Evolutionary conservation across 1,139 yeast genomes (phyloP).

Genomic region (Sugiyamaella japonica): DNA sequence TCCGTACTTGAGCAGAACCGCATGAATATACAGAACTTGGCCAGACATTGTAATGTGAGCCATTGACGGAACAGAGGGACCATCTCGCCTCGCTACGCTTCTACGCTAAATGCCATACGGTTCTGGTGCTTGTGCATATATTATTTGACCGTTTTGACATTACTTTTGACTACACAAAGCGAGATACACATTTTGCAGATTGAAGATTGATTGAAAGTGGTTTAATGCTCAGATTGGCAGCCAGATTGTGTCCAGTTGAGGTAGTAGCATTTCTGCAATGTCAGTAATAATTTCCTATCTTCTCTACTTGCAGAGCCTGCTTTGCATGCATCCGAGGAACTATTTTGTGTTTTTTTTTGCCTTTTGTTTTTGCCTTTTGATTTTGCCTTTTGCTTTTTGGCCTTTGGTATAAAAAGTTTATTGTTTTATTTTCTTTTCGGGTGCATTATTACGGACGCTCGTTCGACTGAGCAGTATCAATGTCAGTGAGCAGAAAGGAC

Average conservation of each 20-base stretch:
- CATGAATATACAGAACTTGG: no score
- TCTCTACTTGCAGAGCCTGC: slow-evolving; percentile 8
- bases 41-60: no score
- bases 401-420: not conserved
- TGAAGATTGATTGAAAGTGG: slow-evolving; percentile 20
- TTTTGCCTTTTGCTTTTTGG: not conserved
- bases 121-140: no score
- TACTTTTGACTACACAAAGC: slow-evolving; percentile 7
- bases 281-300: slow-evolving; percentile 10
- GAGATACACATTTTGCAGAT: slow-evolving; percentile 20
- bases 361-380: not conserved
- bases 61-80: no score
- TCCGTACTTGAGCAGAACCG: no score
- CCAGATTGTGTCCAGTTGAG: slow-evolving; percentile 14
- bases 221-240: slow-evolving; percentile 17
- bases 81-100: no score
- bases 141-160: not conserved
- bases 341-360: not conserved
- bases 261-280: slow-evolving; percentile 4
- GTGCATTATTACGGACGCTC: not conserved
- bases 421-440: not conserved
- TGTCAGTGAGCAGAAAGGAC: not conserved
- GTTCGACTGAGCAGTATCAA: not conserved
- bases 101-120: no score
- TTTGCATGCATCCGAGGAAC: not conserved